Evolutionary conservation across 2,329 filamentous ascomycete species (phyloP).

Genomic region (Shiraia sp.): DNA sequence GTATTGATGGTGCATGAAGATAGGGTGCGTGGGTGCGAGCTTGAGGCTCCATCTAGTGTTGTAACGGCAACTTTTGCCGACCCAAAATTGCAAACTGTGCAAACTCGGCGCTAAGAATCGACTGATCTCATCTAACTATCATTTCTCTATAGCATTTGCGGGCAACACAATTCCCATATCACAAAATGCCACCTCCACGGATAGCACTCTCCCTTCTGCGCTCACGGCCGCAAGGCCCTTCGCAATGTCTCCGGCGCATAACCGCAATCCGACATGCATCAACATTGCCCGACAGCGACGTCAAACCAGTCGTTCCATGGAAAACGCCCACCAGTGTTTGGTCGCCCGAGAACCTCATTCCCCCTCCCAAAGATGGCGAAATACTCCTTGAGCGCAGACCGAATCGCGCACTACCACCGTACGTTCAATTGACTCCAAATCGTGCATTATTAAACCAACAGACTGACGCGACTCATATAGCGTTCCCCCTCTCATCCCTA

Average conservation of each 20-base stretch:
- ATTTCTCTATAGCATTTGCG: slow-evolving; percentile 3
- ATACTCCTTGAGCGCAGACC: slow-evolving; percentile 37
- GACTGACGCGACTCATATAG: slow-evolving; percentile 13
- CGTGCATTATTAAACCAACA: slow-evolving; percentile 1
- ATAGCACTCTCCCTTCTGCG: slow-evolving; percentile 26
- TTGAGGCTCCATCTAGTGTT: too few relatives aligned
- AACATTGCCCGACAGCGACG: slow-evolving; percentile 17
- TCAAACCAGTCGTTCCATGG: slow-evolving; percentile 39
- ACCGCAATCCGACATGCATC: slow-evolving; percentile 27
- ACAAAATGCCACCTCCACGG: slow-evolving; percentile 34
- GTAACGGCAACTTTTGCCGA: slow-evolving; percentile 13
- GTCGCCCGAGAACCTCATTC: slow-evolving; percentile 42
- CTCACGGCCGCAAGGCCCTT: slow-evolving; percentile 20
- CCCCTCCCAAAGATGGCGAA: slow-evolving; percentile 42
- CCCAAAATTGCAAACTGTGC: slow-evolving; percentile 9
- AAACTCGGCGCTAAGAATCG: slow-evolving; percentile 23
- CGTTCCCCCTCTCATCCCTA: slow-evolving; percentile 40
- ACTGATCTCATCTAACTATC: slow-evolving; percentile 21
- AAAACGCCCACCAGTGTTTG: slow-evolving; percentile 45
- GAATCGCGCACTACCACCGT: slow-evolving; percentile 42
- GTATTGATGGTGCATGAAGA: too few relatives aligned
- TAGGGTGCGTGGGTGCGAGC: too few relatives aligned
- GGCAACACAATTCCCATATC: slow-evolving; percentile 8
- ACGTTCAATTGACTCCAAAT: slow-evolving; percentile 8
- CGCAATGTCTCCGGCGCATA: slow-evolving; percentile 29